These are phyloP conservation scores for Pneumocystis carinii DNA, from an alignment of 1,139 yeast genomes.

Conservation along the genomic window DNA sequence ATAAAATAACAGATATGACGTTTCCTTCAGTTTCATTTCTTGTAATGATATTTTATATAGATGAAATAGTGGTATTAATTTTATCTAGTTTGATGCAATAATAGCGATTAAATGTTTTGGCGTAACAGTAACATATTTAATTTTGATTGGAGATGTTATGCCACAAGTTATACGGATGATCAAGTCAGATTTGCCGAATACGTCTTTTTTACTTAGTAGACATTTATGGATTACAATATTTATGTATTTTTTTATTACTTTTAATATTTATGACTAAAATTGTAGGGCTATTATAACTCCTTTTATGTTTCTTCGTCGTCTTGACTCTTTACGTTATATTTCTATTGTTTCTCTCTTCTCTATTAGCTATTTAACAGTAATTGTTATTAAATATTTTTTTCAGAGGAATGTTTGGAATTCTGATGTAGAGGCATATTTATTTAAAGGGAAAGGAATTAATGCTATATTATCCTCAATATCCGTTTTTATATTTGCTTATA, in stretches of 20 bases:
- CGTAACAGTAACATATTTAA: constrained; percentile 75
- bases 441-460: constrained; percentile 25
- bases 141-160: constrained; percentile 79
- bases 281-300: constrained; percentile 46
- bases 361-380: constrained; percentile 59
- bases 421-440: constrained; percentile 12
- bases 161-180: constrained; percentile 34
- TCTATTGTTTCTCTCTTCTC: constrained; percentile 72
- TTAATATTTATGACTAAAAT: background rate
- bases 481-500: constrained; percentile 84
- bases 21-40: constrained; percentile 71
- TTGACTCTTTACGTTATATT: constrained; percentile 77
- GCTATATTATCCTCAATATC: constrained; percentile 69
- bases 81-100: constrained; percentile 55
- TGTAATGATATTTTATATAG: constrained; percentile 70
- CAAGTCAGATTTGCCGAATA: constrained; percentile 12
- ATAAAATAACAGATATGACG: constrained; percentile 66
- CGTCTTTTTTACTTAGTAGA: constrained; percentile 19
- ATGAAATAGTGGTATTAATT: constrained; percentile 44
- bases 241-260: constrained; percentile 20
- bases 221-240: constrained; percentile 55
- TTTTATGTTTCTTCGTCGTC: constrained; percentile 50
- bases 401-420: constrained; percentile 31
- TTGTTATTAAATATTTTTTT: constrained; percentile 53
- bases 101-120: constrained; percentile 79